Evolutionary conservation across 345 rosid genomes (phyloP).

Genomic region (Syzygium oleosum): DNA sequence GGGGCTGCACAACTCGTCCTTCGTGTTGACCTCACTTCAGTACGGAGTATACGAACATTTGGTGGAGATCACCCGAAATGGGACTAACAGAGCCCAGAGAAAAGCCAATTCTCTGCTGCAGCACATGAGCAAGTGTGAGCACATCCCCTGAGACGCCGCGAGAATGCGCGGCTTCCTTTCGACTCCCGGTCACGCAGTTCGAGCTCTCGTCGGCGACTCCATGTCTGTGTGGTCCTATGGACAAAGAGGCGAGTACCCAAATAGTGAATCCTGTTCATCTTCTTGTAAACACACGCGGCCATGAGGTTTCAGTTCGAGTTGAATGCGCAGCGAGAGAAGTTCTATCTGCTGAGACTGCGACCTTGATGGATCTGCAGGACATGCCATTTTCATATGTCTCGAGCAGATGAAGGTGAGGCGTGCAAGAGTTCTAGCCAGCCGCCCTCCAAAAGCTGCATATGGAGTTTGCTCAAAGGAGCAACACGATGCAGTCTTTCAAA

Average conservation of each 20-base stretch:
- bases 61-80: slow-evolving; percentile 30
- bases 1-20: slow-evolving; percentile 32
- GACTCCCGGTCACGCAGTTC: neutral
- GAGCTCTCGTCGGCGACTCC: neutral
- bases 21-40: slow-evolving; percentile 40
- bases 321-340: neutral
- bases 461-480: neutral
- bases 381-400: neutral
- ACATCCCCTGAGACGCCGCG: slow-evolving; percentile 19
- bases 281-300: neutral
- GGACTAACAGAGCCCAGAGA: slow-evolving; percentile 52
- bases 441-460: neutral
- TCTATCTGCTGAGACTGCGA: neutral
- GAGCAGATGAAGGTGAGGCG: neutral
- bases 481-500: neutral
- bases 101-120: slow-evolving; percentile 54
- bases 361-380: neutral
- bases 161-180: neutral
- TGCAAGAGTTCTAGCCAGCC: neutral
- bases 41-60: slow-evolving; percentile 46
- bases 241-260: neutral
- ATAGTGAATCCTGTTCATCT: neutral
- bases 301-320: neutral
- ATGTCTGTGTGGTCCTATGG: neutral
- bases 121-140: slow-evolving; percentile 54